Evolutionary conservation across 345 rosid species (phyloP).

Genomic region (Populus ilicifolia): DNA sequence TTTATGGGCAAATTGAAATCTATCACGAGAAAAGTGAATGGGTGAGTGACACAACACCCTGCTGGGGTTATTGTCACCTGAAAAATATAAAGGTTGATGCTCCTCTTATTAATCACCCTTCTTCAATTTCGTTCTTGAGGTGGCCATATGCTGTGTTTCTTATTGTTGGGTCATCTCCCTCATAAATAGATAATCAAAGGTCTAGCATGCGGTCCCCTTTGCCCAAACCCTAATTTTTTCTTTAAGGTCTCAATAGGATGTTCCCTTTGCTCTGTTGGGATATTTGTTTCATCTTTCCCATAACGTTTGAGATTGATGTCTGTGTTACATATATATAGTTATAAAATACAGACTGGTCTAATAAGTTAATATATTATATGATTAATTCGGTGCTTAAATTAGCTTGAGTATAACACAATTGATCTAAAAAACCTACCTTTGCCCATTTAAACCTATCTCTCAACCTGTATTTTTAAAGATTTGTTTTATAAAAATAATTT

Average conservation of each 20-base stretch:
- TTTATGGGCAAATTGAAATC: background rate
- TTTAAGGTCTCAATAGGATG: background rate
- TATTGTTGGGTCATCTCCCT: background rate
- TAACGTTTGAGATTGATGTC: background rate
- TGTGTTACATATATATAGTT: too few relatives aligned
- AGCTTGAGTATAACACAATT: too few relatives aligned
- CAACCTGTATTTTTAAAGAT: too few relatives aligned
- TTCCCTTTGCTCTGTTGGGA: background rate
- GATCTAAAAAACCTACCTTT: too few relatives aligned
- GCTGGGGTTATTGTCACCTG: background rate
- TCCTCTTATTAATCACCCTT: background rate
- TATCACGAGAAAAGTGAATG: slow-evolving; percentile 3
- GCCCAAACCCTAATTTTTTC: background rate
- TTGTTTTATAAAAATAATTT: too few relatives aligned
- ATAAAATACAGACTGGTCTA: too few relatives aligned
- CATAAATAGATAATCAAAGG: background rate
- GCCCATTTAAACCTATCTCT: too few relatives aligned
- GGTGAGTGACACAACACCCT: background rate
- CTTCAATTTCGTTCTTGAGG: background rate
- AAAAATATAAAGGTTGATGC: too few relatives aligned
- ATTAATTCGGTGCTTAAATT: too few relatives aligned
- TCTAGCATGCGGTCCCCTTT: background rate
- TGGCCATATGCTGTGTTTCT: background rate
- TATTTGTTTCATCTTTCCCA: background rate
- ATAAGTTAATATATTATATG: too few relatives aligned